These are phyloP conservation scores for Cordyceps militaris DNA, from an alignment of 2,329 filamentous ascomycete genomes.

Conservation along the genomic window DNA sequence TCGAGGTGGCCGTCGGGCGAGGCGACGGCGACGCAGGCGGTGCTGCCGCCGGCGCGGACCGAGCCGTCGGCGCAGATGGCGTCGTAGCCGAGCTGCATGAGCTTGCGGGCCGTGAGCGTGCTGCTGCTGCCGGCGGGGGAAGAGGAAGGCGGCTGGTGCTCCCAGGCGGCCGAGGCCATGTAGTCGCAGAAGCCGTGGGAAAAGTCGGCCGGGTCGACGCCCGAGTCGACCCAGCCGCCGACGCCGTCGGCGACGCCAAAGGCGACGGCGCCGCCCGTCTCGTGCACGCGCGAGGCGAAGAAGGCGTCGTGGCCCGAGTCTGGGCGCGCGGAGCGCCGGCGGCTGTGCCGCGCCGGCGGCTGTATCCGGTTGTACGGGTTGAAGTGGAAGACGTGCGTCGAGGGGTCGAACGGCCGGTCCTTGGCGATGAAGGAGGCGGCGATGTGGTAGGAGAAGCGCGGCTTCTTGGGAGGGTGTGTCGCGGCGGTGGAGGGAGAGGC, in stretches of 20 bases:
- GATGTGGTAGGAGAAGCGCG: constrained; percentile 58
- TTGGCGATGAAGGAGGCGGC: constrained; percentile 72
- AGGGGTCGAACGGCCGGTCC: constrained; percentile 58
- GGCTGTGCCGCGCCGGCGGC: constrained; percentile 31
- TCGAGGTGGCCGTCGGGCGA: constrained; percentile 68
- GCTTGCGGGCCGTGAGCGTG: constrained; percentile 52
- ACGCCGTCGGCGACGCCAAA: constrained; percentile 93
- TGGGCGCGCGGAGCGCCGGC: constrained; percentile 43
- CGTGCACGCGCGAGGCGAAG: constrained; percentile 80
- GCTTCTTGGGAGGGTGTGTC: constrained; percentile 16
- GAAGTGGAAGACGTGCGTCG: constrained; percentile 66
- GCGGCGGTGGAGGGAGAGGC: constrained; percentile 15
- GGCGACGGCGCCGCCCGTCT: constrained; percentile 59
- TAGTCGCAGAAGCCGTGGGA: constrained; percentile 89
- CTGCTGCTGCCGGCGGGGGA: constrained; percentile 16
- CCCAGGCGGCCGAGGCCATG: constrained; percentile 72
- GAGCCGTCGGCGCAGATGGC: constrained; percentile 65
- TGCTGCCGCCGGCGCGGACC: constrained; percentile 80
- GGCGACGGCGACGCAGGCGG: constrained; percentile 79
- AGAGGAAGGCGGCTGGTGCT: constrained; percentile 34
- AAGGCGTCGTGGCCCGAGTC: constrained; percentile 93
- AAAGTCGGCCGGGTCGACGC: constrained; percentile 91
- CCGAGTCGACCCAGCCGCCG: constrained; percentile 88
- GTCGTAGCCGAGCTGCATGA: constrained; percentile 83
- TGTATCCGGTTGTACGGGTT: constrained; percentile 56